A percentile compares a stretch with the other conserved stretches of the same genome.
Conservation (phyloP, 768 basidiomycete species). For the Boletus vinaceobasis region DNA sequence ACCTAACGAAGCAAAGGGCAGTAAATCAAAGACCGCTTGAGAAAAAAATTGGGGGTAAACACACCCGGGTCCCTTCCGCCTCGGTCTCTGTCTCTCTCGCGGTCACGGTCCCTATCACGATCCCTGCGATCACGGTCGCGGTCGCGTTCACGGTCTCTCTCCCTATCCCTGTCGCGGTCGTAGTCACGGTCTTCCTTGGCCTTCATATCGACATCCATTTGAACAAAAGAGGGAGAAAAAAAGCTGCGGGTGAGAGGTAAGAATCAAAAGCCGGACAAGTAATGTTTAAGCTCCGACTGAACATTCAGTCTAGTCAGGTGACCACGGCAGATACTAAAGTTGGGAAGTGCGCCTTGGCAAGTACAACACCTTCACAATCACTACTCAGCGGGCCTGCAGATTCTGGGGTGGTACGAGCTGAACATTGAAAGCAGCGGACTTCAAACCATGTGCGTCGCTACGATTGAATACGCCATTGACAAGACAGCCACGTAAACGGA, state of each 20-base stretch:
- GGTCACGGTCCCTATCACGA: constrained; percentile 42
- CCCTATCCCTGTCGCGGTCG: constrained; percentile 50
- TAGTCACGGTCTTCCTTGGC: constrained; percentile 71
- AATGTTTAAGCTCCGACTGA: constrained; percentile 21
- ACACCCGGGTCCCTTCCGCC: constrained; percentile 57
- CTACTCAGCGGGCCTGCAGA: not conserved
- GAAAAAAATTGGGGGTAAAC: constrained; percentile 12
- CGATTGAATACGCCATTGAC: not conserved
- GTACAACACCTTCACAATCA: not conserved
- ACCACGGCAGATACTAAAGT: not conserved
- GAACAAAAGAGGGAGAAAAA: constrained; percentile 11
- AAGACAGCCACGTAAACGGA: not conserved
- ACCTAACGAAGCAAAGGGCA: constrained; percentile 29
- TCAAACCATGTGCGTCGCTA: not conserved
- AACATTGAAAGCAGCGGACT: too few relatives aligned
- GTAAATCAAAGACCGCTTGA: not conserved
- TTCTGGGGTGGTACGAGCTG: too few relatives aligned
- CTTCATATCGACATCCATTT: constrained; percentile 83
- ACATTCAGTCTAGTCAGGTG: constrained; percentile 13
- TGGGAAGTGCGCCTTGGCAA: not conserved
- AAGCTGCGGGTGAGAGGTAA: constrained; percentile 4
- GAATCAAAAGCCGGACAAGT: constrained; percentile 8
- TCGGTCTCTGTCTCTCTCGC: constrained; percentile 44
- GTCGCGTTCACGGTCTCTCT: constrained; percentile 38
- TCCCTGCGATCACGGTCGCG: constrained; percentile 41